Percentiles rank a stretch among this genome's conserved stretches.
phyloP scores from a whole-genome alignment of 2,329 filamentous ascomycete species.

The Microdochium paspali region DNA sequence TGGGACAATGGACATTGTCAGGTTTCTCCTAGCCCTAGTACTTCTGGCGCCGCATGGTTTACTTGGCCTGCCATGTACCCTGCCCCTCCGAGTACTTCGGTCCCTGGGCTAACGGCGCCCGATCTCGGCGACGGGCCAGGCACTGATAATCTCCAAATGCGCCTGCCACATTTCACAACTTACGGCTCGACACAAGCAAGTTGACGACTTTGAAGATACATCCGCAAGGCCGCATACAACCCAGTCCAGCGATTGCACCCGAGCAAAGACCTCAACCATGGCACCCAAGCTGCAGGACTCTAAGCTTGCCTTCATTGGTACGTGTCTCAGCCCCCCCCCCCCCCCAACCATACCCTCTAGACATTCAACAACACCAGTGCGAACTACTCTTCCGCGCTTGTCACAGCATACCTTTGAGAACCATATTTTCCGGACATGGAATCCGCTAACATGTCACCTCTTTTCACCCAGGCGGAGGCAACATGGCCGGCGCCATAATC shows the following conservation, averaged over 20 bases:
- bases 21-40: not conserved
- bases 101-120: not conserved
- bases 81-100: not conserved
- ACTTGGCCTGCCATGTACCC: not conserved
- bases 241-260: not conserved
- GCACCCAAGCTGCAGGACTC: slow-evolving; percentile 15
- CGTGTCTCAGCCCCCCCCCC: not conserved
- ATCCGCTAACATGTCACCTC: not conserved
- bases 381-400: no score
- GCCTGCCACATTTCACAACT: not conserved
- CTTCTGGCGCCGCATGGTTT: not conserved
- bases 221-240: not conserved
- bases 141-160: not conserved
- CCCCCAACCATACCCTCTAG: not conserved
- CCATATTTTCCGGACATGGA: no score
- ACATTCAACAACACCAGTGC: not conserved
- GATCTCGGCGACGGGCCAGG: not conserved
- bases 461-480: slow-evolving; percentile 33
- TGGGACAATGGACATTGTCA: not conserved
- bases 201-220: no score
- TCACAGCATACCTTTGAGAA: no score
- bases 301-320: slow-evolving; percentile 18
- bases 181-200: not conserved
- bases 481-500: slow-evolving; percentile 44
- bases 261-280: slow-evolving; percentile 10